Base-by-base conservation (phyloP, 305 asterid genomes). In the Lippia alba region DNA sequence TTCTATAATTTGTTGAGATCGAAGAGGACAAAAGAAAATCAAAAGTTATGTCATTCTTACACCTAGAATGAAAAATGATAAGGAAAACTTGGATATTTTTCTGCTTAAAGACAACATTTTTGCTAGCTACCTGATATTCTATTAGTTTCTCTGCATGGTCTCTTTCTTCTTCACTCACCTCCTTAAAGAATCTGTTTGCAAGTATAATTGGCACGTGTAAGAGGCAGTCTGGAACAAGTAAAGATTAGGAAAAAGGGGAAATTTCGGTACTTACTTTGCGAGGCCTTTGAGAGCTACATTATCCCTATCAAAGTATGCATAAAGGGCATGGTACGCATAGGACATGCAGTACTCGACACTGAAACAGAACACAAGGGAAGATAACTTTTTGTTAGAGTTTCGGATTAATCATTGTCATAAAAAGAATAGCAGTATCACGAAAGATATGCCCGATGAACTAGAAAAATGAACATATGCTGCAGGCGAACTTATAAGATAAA, bases 281-380 rank as follows among this genome's bases (percentile, higher is more conserved):
- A 88, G 81, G 83, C 98, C 98, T 71, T 83, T 86, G 16, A 84
- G 86, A 18, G 95, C 96, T 59, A 92, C 85, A 68, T 90, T 84
- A 65, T 92, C 97, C 80, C 95, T 74, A 82, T 92, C 97, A 53
- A 92, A 90, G 81, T 84, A 92, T 1, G 93, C 92, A 56, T 70
- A 90, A 55, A 89, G 76, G 18, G 98, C 71, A 75, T 90, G 97
- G 80, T 92, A 92, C 34, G 71, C 91, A 56, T 92, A 90, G 4
- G 98, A 92, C 0, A 81, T 84, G 16, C 83, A 81, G 77, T 90
- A 89, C 69, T 90, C 95, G 84, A 87, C 97, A 53, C 97, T 92
- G 92, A 33, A 77, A 36, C 30, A 24, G 30, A 81, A 55, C 65
- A 63, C 56, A 64, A 17, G 48, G 24, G 40, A 50, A 24, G 30